These are phyloP conservation scores for Grifola frondosa DNA, from an alignment of 1,284 basidiomycete genomes.

Conservation along the genomic window DNA sequence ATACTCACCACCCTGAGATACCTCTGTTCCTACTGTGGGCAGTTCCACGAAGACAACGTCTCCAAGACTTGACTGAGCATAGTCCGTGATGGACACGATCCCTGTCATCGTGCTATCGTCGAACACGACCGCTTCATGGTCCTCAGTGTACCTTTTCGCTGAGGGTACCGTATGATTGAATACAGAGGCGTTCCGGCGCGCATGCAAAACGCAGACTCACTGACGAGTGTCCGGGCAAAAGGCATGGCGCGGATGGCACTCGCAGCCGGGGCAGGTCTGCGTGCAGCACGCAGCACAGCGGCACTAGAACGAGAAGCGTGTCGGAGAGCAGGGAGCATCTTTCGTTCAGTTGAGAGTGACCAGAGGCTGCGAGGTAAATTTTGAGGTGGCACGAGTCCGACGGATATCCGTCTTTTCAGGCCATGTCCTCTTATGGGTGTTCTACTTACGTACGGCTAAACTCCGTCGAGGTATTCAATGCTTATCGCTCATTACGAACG, in stretches of 20 bases:
- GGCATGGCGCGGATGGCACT: slow-evolving; percentile 18
- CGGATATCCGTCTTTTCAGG: too few relatives aligned
- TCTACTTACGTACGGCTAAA: too few relatives aligned
- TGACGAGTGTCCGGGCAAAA: slow-evolving; percentile 38
- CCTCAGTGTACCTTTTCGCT: slow-evolving; percentile 85
- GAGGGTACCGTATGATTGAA: slow-evolving; percentile 2
- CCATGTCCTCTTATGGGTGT: too few relatives aligned
- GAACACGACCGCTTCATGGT: slow-evolving; percentile 89
- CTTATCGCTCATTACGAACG: too few relatives aligned
- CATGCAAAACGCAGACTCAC: slow-evolving; percentile 26
- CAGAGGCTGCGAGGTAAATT: background rate
- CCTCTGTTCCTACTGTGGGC: slow-evolving; percentile 65
- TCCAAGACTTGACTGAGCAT: slow-evolving; percentile 90
- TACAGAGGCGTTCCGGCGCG: background rate
- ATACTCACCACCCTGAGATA: slow-evolving; percentile 77
- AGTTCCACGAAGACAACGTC: slow-evolving; percentile 99
- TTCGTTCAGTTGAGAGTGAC: slow-evolving; percentile 1
- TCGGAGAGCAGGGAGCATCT: slow-evolving; percentile 31
- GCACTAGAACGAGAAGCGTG: slow-evolving; percentile 29
- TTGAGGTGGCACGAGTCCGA: too few relatives aligned
- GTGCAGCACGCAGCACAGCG: slow-evolving; percentile 25
- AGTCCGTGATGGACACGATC: slow-evolving; percentile 88
- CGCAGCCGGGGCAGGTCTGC: slow-evolving; percentile 17
- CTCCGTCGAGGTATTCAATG: too few relatives aligned
- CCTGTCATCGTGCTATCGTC: slow-evolving; percentile 83